Percentiles rank a stretch among this genome's conserved stretches.
Evolutionary conservation across 2,329 filamentous ascomycete genomes (phyloP).

Genomic region (Microsporum ferrugineum): DNA sequence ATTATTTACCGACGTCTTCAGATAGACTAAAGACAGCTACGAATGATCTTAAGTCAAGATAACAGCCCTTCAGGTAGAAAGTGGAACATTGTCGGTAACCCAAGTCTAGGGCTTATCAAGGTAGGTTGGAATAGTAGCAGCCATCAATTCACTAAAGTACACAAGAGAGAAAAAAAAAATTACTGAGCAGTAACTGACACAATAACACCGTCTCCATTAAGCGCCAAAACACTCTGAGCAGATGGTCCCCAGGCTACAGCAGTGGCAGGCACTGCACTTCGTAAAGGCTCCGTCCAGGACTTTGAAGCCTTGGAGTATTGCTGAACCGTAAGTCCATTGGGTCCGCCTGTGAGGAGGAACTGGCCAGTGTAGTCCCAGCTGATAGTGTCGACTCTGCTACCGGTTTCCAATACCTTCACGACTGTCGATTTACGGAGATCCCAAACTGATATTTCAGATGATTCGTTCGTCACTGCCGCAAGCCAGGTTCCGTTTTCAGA

Average conservation of each 20-base stretch:
- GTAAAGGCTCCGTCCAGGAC: conserved; percentile 76
- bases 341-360: conserved; percentile 72
- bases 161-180: conserved; percentile 15
- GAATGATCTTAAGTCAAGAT: background rate
- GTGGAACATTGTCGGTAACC: background rate
- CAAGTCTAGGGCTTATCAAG: background rate
- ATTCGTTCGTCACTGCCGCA: conserved; percentile 66
- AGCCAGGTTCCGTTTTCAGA: conserved; percentile 98
- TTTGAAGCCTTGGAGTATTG: conserved; percentile 81
- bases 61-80: background rate
- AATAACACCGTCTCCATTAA: conserved; percentile 64
- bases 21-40: too few relatives aligned
- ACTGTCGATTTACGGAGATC: conserved; percentile 77
- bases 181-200: conserved; percentile 54
- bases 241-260: conserved; percentile 66
- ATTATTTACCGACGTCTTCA: too few relatives aligned
- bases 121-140: background rate
- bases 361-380: conserved; percentile 93
- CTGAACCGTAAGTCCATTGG: conserved; percentile 71
- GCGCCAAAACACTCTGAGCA: conserved; percentile 61
- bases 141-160: conserved; percentile 2
- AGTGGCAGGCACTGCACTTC: conserved; percentile 60
- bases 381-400: conserved; percentile 62
- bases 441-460: conserved; percentile 72
- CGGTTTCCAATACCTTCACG: conserved; percentile 77